phyloP scores from a whole-genome alignment of 192 early-diverging fungal species.

The Podochytrium sp. region DNA sequence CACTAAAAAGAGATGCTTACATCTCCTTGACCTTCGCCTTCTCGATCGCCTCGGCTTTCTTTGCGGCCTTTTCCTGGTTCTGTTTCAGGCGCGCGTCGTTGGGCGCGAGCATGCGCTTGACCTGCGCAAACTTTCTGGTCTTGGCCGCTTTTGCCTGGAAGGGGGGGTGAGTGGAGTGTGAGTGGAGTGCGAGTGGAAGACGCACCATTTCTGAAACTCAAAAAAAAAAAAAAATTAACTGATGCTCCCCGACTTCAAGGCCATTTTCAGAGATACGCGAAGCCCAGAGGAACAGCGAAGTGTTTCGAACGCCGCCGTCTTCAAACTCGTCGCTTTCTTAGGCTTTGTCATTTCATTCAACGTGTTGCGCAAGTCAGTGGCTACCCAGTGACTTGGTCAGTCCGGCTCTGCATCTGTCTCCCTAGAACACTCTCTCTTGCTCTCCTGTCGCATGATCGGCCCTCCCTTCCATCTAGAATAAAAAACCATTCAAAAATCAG shows the following conservation, averaged over 20 bases:
- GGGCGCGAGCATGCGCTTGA: slow-evolving; percentile 90
- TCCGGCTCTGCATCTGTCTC: not conserved
- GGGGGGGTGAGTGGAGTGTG: not conserved
- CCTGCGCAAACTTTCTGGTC: slow-evolving; percentile 92
- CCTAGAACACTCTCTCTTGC: not conserved
- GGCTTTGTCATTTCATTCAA: slow-evolving; percentile 18
- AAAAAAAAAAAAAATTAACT: slow-evolving; percentile 12
- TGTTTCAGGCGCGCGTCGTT: slow-evolving; percentile 83
- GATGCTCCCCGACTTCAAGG: slow-evolving; percentile 29
- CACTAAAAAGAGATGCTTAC: slow-evolving; percentile 48
- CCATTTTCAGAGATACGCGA: slow-evolving; percentile 24
- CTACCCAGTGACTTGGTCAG: not conserved
- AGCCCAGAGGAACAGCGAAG: slow-evolving; percentile 23
- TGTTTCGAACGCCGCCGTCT: slow-evolving; percentile 28
- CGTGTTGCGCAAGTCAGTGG: slow-evolving; percentile 13
- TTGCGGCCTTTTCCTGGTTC: slow-evolving; percentile 65
- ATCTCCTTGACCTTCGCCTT: slow-evolving; percentile 73
- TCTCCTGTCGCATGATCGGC: not conserved
- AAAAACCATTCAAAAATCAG: not conserved
- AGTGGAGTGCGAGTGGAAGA: not conserved
- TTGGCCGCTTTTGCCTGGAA: slow-evolving; percentile 75
- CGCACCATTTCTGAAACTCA: not conserved
- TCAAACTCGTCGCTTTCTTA: slow-evolving; percentile 30
- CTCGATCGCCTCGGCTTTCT: slow-evolving; percentile 71
- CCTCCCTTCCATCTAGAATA: too few species aligned